Conservation (phyloP, 2,329 filamentous ascomycete genomes). For the Westerdykella ornata region DNA sequence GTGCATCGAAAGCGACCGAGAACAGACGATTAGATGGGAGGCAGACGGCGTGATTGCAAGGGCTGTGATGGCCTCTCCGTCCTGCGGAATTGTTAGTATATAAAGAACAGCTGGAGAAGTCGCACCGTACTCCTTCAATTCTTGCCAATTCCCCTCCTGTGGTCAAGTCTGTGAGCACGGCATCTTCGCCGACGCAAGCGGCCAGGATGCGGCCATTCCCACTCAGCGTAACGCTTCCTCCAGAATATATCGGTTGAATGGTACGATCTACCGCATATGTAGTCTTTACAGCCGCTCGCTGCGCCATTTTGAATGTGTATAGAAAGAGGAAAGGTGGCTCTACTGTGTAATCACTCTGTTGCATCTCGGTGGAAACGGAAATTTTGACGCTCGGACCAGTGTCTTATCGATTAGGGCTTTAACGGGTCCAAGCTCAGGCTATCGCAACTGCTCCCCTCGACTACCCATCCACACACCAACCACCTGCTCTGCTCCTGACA, state of each 20-base stretch:
- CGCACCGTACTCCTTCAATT: slow-evolving; percentile 69
- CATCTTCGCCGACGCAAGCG: slow-evolving; percentile 87
- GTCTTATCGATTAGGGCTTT: background rate
- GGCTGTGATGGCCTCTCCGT: slow-evolving; percentile 67
- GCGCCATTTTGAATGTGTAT: slow-evolving; percentile 40
- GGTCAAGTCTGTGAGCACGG: slow-evolving; percentile 73
- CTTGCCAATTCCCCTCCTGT: slow-evolving; percentile 76
- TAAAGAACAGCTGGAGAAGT: background rate
- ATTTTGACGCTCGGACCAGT: background rate
- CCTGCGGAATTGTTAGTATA: slow-evolving; percentile 41
- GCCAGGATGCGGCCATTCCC: slow-evolving; percentile 74
- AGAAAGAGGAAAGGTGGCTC: background rate
- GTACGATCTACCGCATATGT: slow-evolving; percentile 80
- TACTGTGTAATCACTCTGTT: background rate
- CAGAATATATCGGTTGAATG: slow-evolving; percentile 89
- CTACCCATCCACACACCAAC: background rate
- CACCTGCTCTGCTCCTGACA: too few species aligned
- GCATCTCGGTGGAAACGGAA: background rate
- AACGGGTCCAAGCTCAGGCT: background rate
- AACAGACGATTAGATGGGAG: slow-evolving; percentile 84
- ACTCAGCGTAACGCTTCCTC: slow-evolving; percentile 79
- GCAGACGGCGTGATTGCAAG: slow-evolving; percentile 77
- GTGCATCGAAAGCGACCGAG: slow-evolving; percentile 90
- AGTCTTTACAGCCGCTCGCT: slow-evolving; percentile 61
- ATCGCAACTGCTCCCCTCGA: background rate